These are phyloP conservation scores for Suillus variegatus DNA, from an alignment of 768 basidiomycete genomes.

Conservation along the genomic window DNA sequence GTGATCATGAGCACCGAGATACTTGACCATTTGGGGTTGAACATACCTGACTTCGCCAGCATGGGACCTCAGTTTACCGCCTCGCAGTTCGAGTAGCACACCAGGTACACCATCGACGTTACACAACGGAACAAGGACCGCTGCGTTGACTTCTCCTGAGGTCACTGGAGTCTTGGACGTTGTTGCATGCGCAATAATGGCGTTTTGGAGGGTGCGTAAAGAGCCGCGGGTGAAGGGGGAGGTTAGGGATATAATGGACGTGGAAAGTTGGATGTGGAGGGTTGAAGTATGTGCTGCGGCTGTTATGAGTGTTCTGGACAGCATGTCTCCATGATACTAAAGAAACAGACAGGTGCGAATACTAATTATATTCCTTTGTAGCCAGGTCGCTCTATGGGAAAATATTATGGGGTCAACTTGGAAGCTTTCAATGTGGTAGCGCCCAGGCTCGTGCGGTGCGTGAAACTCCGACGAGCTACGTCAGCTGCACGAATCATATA, in stretches of 20 bases:
- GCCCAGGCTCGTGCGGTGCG: no score
- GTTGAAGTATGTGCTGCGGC: slow-evolving; percentile 10
- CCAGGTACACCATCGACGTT: slow-evolving; percentile 69
- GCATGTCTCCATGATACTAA: slow-evolving; percentile 25
- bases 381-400: neutral
- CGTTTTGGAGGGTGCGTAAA: slow-evolving; percentile 18
- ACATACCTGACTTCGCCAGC: slow-evolving; percentile 82
- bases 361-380: neutral
- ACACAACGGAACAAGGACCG: slow-evolving; percentile 76
- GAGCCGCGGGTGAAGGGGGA: slow-evolving; percentile 39
- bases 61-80: slow-evolving; percentile 62
- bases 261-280: slow-evolving; percentile 4
- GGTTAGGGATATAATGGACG: slow-evolving; percentile 31
- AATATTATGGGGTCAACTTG: neutral
- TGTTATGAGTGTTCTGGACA: slow-evolving; percentile 27
- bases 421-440: no score
- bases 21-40: neutral
- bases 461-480: no score
- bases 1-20: neutral
- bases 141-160: slow-evolving; percentile 49
- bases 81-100: slow-evolving; percentile 71
- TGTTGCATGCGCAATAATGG: neutral
- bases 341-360: neutral
- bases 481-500: no score
- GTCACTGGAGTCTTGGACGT: slow-evolving; percentile 18